phyloP scores from a whole-genome alignment of 495 filamentous ascomycete species.

The Xanthoparmelia taractica region DNA sequence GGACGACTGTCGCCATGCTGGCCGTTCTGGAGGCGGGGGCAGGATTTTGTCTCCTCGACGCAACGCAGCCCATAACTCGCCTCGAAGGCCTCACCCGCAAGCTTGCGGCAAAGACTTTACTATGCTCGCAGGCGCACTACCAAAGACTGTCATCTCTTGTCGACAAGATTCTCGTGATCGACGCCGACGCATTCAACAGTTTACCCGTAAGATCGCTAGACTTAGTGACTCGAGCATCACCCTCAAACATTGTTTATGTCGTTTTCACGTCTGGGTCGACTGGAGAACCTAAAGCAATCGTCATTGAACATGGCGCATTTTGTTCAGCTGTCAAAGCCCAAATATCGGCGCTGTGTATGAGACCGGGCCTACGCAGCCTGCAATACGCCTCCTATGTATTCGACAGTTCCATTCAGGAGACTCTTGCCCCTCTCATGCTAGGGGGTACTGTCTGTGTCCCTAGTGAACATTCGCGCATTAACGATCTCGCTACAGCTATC shows the following conservation, averaged over 20 bases:
- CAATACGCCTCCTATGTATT: slow-evolving; percentile 51
- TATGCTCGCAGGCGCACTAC: slow-evolving; percentile 44
- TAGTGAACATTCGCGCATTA: slow-evolving; percentile 44
- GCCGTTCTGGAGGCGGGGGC: slow-evolving; percentile 54
- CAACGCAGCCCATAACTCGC: slow-evolving; percentile 46
- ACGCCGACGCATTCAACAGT: slow-evolving; percentile 29
- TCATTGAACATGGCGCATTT: slow-evolving; percentile 42
- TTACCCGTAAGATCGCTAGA: slow-evolving; percentile 15
- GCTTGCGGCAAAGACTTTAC: slow-evolving; percentile 38
- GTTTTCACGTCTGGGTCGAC: slow-evolving; percentile 47
- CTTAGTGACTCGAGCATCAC: neutral
- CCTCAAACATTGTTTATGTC: slow-evolving; percentile 26
- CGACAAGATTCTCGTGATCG: slow-evolving; percentile 35
- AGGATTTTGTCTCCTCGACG: slow-evolving; percentile 52
- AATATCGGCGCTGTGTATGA: slow-evolving; percentile 29
- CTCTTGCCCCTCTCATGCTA: slow-evolving; percentile 37
- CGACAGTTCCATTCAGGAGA: slow-evolving; percentile 42
- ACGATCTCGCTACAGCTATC: slow-evolving; percentile 42
- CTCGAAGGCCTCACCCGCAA: slow-evolving; percentile 38
- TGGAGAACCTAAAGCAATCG: slow-evolving; percentile 43
- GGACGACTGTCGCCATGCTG: slow-evolving; percentile 49
- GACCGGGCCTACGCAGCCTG: slow-evolving; percentile 31
- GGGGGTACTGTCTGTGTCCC: slow-evolving; percentile 43
- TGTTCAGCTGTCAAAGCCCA: slow-evolving; percentile 41
- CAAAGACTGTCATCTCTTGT: slow-evolving; percentile 27